Base-by-base conservation (phyloP, 345 rosid genomes). In the Eutrema heterophyllum region DNA sequence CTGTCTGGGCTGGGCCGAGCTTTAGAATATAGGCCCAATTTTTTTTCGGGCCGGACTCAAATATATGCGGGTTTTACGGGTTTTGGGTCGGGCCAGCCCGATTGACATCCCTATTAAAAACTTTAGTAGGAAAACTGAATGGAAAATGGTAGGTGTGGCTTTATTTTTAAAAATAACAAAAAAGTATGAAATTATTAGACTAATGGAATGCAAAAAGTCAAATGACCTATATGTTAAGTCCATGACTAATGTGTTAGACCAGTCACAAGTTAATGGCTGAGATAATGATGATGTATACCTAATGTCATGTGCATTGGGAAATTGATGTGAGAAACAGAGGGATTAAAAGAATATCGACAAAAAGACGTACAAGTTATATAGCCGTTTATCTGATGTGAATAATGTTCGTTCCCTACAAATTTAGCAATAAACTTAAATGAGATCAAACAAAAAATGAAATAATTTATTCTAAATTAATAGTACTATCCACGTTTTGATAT, bases 121-220 rank as follows among this genome's bases (percentile, higher is more conserved):
- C 1, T 21, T 41, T n/a, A n/a, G n/a, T n/a, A n/a, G n/a, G n/a
- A n/a, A n/a, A n/a, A n/a, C n/a, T n/a, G n/a, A n/a, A n/a, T n/a
- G n/a, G 12, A 10, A 0, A 60, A 32, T 26, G 63, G 30, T 61
- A 45, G 52, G 70, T 62, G 70, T 75, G 51, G 58, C 60, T 62
- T 61, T 33, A 18, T 30, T 21, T 59, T 9, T 32, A 21, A 2
- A 12, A 74, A 6, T 0, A 67, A 51, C 27, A 44, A 43, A 62
- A 68, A 61, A 49, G 40, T 68, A 29, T 61, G 55, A 46, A 67
- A 67, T 24, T 51, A 41, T 24, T 60, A 60, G 45, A 54, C 26
- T 54, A 62, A 16, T 54, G 43, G 4, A 69, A 62, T 27, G 44
- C 51, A 36, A 68, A 76, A 68, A 69, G 74, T 68, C 79, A 76